phyloP scores from a whole-genome alignment of 768 basidiomycete genomes.

The Russula ochroleuca region DNA sequence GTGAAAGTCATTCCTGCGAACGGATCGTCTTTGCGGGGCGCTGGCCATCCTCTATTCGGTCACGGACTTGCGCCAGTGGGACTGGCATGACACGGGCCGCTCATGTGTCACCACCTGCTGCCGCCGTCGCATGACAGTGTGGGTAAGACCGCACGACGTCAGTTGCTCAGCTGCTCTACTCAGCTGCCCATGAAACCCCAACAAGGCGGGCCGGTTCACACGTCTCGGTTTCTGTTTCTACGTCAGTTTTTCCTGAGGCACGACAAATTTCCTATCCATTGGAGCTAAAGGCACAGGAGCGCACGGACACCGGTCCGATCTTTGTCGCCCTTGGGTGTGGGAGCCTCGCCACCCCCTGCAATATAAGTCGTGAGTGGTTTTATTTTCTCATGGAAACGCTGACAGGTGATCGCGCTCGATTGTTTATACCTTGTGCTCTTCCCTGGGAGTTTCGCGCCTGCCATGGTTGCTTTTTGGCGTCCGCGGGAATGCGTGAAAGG shows the following conservation, averaged over 20 bases:
- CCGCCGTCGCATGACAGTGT: neutral
- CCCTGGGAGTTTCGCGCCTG: slow-evolving; percentile 11
- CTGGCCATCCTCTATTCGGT: neutral
- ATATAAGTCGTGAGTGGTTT: neutral
- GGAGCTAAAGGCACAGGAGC: neutral
- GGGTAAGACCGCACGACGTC: slow-evolving; percentile 4
- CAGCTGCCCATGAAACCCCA: neutral
- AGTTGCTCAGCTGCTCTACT: slow-evolving; percentile 18
- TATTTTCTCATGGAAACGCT: slow-evolving; percentile 21
- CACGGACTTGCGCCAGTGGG: neutral
- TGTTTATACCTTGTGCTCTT: neutral
- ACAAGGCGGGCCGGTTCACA: neutral
- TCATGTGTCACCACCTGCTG: slow-evolving; percentile 16
- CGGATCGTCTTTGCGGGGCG: neutral
- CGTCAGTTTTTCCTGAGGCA: neutral
- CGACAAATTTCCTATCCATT: neutral
- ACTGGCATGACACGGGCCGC: slow-evolving; percentile 1
- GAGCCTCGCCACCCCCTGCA: neutral
- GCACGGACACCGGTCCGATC: neutral
- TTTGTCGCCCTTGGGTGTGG: slow-evolving; percentile 11
- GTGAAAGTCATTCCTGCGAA: neutral
- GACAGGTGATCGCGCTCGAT: slow-evolving; percentile 19
- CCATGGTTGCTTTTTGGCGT: slow-evolving; percentile 13
- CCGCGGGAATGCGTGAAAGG: slow-evolving; percentile 1
- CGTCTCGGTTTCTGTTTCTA: neutral